Conservation (phyloP, 441 rosid genomes). For the Bruguiera hainesii region DNA sequence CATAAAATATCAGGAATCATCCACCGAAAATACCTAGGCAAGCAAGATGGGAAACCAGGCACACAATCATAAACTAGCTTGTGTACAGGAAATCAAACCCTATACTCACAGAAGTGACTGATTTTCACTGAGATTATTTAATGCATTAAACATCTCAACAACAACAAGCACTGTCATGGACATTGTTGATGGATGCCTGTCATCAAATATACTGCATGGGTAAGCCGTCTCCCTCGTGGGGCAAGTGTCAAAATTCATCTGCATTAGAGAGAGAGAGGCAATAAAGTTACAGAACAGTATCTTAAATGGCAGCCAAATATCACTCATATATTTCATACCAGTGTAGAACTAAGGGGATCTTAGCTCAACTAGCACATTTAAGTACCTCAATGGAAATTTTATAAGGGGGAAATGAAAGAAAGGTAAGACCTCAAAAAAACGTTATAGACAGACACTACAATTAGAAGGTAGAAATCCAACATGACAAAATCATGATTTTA, state of each 20-base stretch:
- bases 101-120: constrained; percentile 90
- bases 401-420: too few relatives aligned
- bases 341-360: too few relatives aligned
- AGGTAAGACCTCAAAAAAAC: too few relatives aligned
- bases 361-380: too few relatives aligned
- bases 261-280: constrained; percentile 25
- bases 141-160: constrained; percentile 99
- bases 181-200: constrained; percentile 94
- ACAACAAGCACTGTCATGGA: constrained; percentile 99
- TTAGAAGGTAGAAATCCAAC: too few relatives aligned
- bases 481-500: too few relatives aligned
- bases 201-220: constrained; percentile 91
- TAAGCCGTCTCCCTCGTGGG: constrained; percentile 78
- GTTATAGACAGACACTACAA: too few relatives aligned
- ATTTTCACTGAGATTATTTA: constrained; percentile 98
- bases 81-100: constrained; percentile 1
- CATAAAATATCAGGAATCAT: too few relatives aligned
- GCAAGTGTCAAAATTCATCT: constrained; percentile 96
- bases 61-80: background rate
- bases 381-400: too few relatives aligned
- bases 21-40: background rate
- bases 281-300: constrained; percentile 4
- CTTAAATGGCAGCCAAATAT: background rate
- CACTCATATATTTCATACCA: too few relatives aligned
- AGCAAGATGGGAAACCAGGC: background rate